These are phyloP conservation scores for Aspergillus ustus DNA, from an alignment of 2,329 filamentous ascomycete species.

Conservation along the genomic window DNA sequence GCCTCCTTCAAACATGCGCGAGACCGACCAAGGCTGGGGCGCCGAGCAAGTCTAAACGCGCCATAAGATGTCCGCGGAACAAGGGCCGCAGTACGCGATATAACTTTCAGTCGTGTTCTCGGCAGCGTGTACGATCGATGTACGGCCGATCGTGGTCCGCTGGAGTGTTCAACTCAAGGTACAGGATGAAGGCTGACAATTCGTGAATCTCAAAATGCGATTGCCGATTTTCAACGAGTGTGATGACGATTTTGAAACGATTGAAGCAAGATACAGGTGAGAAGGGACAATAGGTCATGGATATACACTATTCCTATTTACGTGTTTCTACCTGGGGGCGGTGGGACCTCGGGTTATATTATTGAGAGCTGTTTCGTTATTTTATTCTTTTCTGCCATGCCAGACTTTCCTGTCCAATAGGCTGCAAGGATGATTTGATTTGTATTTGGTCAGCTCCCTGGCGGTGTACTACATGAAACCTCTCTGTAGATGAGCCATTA, in stretches of 20 bases:
- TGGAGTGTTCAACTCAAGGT: slow-evolving; percentile 11
- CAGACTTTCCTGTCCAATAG: slow-evolving; percentile 1
- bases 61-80: background rate
- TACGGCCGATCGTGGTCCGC: slow-evolving; percentile 1
- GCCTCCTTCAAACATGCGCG: slow-evolving; percentile 80
- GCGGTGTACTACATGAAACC: slow-evolving; percentile 3
- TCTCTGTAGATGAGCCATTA: background rate
- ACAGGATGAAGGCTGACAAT: background rate
- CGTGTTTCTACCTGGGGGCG: background rate
- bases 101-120: background rate
- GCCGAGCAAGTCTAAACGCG: slow-evolving; percentile 71
- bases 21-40: slow-evolving; percentile 75
- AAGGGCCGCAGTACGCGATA: slow-evolving; percentile 2
- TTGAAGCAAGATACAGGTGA: slow-evolving; percentile 15
- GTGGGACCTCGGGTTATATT: background rate
- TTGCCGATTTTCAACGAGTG: slow-evolving; percentile 29
- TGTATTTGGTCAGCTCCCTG: background rate
- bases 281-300: background rate
- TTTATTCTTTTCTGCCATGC: background rate
- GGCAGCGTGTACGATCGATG: slow-evolving; percentile 1
- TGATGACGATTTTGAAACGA: slow-evolving; percentile 27
- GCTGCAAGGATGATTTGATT: background rate
- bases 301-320: slow-evolving; percentile 4
- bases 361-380: background rate
- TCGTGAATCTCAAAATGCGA: slow-evolving; percentile 19